Evolutionary conservation across 2,329 filamentous ascomycete species (phyloP).

Genomic region (Penicillium sp.): DNA sequence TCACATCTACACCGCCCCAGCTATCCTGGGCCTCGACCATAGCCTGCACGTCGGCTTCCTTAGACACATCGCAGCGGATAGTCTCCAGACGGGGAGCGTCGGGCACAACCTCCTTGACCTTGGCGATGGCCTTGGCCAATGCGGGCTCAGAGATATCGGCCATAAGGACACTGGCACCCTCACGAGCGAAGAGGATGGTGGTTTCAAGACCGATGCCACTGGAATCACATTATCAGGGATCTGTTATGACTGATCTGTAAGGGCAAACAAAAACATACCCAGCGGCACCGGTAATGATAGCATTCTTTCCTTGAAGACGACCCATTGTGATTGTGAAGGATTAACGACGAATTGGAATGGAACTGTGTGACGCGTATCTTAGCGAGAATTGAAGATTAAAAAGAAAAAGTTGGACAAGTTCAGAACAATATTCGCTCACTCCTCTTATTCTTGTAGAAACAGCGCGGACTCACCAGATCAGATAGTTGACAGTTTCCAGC

Average conservation of each 20-base stretch:
- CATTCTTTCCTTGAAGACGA: slow-evolving; percentile 63
- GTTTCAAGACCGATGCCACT: slow-evolving; percentile 92
- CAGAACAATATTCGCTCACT: neutral
- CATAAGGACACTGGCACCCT: slow-evolving; percentile 84
- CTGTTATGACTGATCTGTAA: neutral
- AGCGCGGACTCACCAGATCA: neutral
- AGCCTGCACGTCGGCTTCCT: slow-evolving; percentile 74
- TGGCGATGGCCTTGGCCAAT: slow-evolving; percentile 72
- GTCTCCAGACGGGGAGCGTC: slow-evolving; percentile 24
- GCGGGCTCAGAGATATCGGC: slow-evolving; percentile 79
- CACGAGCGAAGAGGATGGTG: slow-evolving; percentile 81
- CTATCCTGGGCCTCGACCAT: slow-evolving; percentile 73
- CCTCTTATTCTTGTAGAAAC: neutral
- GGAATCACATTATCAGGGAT: slow-evolving; percentile 12
- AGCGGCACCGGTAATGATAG: slow-evolving; percentile 79
- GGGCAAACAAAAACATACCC: slow-evolving; percentile 57
- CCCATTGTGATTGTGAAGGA: slow-evolving; percentile 10
- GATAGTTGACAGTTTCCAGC: neutral
- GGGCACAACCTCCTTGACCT: slow-evolving; percentile 72
- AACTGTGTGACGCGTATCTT: slow-evolving; percentile 3
- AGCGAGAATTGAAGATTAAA: neutral
- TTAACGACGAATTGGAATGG: slow-evolving; percentile 13
- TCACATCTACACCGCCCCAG: slow-evolving; percentile 86
- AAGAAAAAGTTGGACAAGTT: neutral
- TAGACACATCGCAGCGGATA: slow-evolving; percentile 69